Evolutionary conservation across 73 alveolate genomes (phyloP), one percentile per base, ranked within the genome.

Genomic region (Paramecium sexaurelia): DNA sequence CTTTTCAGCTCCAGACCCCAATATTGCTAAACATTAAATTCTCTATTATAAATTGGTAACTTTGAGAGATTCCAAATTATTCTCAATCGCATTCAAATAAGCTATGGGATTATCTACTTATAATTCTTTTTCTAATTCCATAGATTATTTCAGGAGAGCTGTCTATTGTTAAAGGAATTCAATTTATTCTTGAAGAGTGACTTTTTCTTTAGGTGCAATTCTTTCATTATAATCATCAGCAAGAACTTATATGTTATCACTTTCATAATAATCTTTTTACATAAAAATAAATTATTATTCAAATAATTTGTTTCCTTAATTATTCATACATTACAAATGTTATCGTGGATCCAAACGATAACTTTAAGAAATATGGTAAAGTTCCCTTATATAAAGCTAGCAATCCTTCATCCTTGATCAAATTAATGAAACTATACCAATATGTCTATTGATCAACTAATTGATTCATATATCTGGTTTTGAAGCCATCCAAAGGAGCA

Each of bases 301-400:
- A 51, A 51, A 51, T 51, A 15, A 51, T 51, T 51, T 51, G 32
- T 20, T 19, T 51, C 29, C 17, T 51, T 3, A 51, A 51, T 51
- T 51, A 20, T 51, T 51, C 67, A 51, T 51, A 51, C 15, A 51
- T 10, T 13, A 51, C 67, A 85, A 55, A 61, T 4, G 83, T 61
- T 20, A 61, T 13, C 20, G 43, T 61, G 9, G 51, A 61, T 32
- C 83, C 41, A 2, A 32, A 26, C 26, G 83, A 13, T 26, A 61
- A 0, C 43, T 61, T 22, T 61, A 61, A 2, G 17, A 15, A 61
- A 61, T 85, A 78, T 24, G 87, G 84, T n/a, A 83, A 26, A 29
- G 88, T 84, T 32, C 95, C 95, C 27, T 92, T 92, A 41, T 92
- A 92, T 24, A 92, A 71, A 1, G 92, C 95, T 11, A 78, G 29